Percentiles rank a stretch among this genome's conserved stretches.
Conservation (phyloP, 192 early-diverging fungal genomes). For the Piromyces sp. region DNA sequence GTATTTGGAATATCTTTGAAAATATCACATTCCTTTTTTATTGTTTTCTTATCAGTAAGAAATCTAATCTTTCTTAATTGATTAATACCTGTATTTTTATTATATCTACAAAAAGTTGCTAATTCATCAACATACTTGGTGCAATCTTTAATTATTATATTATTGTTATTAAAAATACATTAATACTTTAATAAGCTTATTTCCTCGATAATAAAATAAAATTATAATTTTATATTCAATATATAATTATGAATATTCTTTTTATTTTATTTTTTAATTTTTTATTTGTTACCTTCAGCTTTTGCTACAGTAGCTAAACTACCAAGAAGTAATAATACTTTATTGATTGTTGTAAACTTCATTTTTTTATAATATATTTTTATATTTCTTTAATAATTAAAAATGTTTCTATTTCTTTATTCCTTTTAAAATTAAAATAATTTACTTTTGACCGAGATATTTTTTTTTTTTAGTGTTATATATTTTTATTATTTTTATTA, state of each 20-base stretch:
- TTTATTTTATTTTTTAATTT: too few relatives aligned
- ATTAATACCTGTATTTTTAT: background rate
- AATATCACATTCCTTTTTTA: background rate
- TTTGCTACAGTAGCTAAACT: background rate
- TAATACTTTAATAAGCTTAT: too few relatives aligned
- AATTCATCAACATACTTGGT: background rate
- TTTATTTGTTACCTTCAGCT: background rate
- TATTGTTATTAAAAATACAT: background rate
- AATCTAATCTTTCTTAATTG: background rate
- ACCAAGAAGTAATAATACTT: background rate
- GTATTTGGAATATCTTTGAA: background rate
- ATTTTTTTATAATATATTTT: background rate
- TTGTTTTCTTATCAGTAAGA: background rate
- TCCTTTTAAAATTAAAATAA: too few relatives aligned
- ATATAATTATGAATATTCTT: background rate
- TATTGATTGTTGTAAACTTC: background rate
- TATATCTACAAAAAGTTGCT: background rate
- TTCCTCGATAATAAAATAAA: too few relatives aligned
- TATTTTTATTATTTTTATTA: too few relatives aligned
- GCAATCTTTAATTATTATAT: background rate
- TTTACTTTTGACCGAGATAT: too few relatives aligned
- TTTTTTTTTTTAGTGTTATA: too few relatives aligned
- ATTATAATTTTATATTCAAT: background rate
- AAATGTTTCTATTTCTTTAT: too few relatives aligned
- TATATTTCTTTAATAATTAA: too few relatives aligned